phyloP scores from a whole-genome alignment of 164 flowering plant genomes.

The Malania oleifera region DNA sequence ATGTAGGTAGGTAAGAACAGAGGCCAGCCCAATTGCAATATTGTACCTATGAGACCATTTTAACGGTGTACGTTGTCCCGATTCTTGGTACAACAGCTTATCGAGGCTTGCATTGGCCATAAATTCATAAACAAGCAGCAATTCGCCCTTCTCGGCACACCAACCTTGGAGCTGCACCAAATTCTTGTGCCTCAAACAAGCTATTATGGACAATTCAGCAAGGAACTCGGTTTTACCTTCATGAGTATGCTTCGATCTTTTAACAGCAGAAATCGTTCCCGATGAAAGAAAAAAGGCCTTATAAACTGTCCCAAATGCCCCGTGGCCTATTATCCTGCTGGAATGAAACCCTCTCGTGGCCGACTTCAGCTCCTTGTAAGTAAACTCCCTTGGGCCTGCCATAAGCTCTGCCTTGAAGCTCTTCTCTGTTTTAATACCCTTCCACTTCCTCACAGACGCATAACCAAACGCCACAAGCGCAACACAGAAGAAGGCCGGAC shows the following conservation, averaged over 20 bases:
- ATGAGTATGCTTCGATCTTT: conserved; percentile 60
- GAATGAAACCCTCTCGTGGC: conserved; percentile 64
- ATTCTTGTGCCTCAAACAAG: conserved; percentile 82
- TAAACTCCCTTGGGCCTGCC: conserved; percentile 60
- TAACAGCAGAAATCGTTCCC: conserved; percentile 49
- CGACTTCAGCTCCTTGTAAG: conserved; percentile 49
- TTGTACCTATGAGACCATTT: conserved; percentile 62
- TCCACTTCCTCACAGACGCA: conserved; percentile 49
- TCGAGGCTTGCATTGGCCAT: conserved; percentile 92
- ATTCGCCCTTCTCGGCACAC: conserved; percentile 81
- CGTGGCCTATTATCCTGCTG: conserved; percentile 46
- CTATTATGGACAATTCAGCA: conserved; percentile 71
- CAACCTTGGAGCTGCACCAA: conserved; percentile 90
- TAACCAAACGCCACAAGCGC: conserved; percentile 47
- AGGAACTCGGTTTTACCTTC: conserved; percentile 75
- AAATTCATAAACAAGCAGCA: conserved; percentile 82
- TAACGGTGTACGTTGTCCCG: conserved; percentile 23
- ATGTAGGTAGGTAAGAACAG: conserved; percentile 69
- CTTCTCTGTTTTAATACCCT: conserved; percentile 19
- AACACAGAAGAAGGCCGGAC: conserved; percentile 38
- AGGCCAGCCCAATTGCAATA: conserved; percentile 72
- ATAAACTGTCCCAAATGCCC: conserved; percentile 67
- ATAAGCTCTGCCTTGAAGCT: conserved; percentile 47
- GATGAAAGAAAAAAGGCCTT: conserved; percentile 38
- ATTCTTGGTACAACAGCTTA: conserved; percentile 47